Conservation (phyloP, 306 rosid genomes). For the Sechiopsis laciniata region DNA sequence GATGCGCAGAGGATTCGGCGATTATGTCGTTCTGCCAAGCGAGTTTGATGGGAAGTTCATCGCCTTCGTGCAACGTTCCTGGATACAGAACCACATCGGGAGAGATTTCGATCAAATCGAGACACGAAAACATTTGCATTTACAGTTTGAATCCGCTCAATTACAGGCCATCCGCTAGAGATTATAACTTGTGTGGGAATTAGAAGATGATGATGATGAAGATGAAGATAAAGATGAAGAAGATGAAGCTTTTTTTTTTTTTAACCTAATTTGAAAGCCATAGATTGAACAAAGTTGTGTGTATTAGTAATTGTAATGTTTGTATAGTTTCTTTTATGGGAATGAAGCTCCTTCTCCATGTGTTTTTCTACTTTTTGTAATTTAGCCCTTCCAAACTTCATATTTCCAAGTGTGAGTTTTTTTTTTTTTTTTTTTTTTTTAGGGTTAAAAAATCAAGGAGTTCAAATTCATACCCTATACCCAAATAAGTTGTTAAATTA, state of each 20-base stretch:
- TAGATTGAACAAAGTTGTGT: not conserved
- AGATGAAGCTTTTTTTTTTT: not conserved
- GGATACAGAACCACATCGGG: conserved; percentile 72
- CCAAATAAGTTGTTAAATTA: too few species aligned
- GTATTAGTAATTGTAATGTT: not conserved
- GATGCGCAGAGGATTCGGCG: conserved; percentile 81
- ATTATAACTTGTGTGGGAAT: conserved; percentile 49
- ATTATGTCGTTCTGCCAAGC: conserved; percentile 70
- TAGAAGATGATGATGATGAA: not conserved
- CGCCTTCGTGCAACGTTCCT: conserved; percentile 82
- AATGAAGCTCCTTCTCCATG: not conserved
- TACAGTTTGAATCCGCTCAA: conserved; percentile 72
- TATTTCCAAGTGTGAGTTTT: too few species aligned
- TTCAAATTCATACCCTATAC: too few species aligned
- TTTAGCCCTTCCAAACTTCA: not conserved
- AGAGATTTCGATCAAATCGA: conserved; percentile 66
- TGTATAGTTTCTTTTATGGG: not conserved
- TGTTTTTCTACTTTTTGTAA: not conserved
- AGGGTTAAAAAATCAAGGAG: too few species aligned
- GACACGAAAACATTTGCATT: conserved; percentile 66
- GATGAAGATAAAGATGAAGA: not conserved
- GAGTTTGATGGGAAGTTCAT: conserved; percentile 53
- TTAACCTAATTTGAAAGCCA: not conserved
- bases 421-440: too few species aligned
- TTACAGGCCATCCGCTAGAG: conserved; percentile 71